phyloP scores from a whole-genome alignment of 257 asterid genomes.

The Haberlea rhodopensis region DNA sequence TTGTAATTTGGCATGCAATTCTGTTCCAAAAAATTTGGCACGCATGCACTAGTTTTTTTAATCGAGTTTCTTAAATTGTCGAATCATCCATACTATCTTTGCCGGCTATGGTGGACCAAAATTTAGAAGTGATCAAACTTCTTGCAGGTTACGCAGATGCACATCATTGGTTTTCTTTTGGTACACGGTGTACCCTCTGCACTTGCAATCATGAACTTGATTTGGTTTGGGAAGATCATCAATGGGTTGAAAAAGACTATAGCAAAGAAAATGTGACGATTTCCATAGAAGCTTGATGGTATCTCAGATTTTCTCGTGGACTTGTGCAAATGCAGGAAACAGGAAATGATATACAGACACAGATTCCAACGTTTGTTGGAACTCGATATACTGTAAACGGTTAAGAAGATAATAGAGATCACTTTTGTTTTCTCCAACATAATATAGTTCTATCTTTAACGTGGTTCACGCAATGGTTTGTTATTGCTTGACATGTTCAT shows the following conservation, averaged over 20 bases:
- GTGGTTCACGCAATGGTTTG: slow-evolving; percentile 19
- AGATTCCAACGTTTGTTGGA: slow-evolving; percentile 7
- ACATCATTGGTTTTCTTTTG: slow-evolving; percentile 59
- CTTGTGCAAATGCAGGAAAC: slow-evolving; percentile 5
- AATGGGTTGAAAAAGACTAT: slow-evolving; percentile 80
- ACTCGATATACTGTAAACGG: slow-evolving; percentile 30
- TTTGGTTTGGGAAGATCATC: slow-evolving; percentile 91
- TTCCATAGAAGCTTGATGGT: background rate
- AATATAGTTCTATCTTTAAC: too few relatives aligned
- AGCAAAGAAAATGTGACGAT: slow-evolving; percentile 46
- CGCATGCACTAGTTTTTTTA: too few relatives aligned
- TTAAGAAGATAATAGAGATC: too few relatives aligned
- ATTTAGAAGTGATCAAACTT: too few relatives aligned
- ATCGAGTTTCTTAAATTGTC: background rate
- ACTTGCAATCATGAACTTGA: slow-evolving; percentile 75
- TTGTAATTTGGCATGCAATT: background rate
- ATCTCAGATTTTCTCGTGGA: slow-evolving; percentile 27
- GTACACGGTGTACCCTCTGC: slow-evolving; percentile 64
- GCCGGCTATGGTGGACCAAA: too few relatives aligned
- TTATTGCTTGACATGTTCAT: background rate
- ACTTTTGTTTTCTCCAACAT: too few relatives aligned
- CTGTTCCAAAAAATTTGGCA: too few relatives aligned
- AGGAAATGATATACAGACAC: background rate
- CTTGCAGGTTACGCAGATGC: slow-evolving; percentile 84
- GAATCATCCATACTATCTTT: background rate